A percentile compares a stretch with the other conserved stretches of the same genome.
Evolutionary conservation across 345 rosid species (phyloP).

Genomic region (Camelina sativa): DNA sequence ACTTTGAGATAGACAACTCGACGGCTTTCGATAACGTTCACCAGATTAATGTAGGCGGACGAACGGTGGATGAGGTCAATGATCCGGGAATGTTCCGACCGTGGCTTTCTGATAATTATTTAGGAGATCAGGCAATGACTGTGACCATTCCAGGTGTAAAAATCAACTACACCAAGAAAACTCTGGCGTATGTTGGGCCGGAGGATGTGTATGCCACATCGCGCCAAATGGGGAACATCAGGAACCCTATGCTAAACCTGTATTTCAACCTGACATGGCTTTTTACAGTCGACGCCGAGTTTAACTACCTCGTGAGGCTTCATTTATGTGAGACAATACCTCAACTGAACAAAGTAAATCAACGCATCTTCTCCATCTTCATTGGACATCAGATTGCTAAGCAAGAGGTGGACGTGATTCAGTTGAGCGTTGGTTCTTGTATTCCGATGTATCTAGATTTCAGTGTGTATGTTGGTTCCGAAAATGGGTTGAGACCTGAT

Average conservation of each 20-base stretch:
- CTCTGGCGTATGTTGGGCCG: constrained; percentile 35
- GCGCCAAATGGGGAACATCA: constrained; percentile 10
- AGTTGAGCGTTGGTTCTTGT: constrained; percentile 23
- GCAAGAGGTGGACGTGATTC: constrained; percentile 12
- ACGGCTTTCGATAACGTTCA: constrained; percentile 45
- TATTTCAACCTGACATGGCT: constrained; percentile 42
- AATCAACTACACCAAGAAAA: not conserved
- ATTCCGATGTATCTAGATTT: constrained; percentile 46
- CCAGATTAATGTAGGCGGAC: constrained; percentile 37
- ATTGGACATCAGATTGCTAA: not conserved
- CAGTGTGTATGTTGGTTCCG: not conserved
- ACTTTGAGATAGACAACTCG: not conserved
- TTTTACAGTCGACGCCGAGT: constrained; percentile 43
- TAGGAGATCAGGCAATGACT: too few species aligned
- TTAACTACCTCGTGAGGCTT: constrained; percentile 43
- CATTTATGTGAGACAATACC: constrained; percentile 44
- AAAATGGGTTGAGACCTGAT: not conserved
- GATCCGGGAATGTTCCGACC: constrained; percentile 40
- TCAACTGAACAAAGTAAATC: not conserved
- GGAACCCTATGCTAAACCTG: not conserved
- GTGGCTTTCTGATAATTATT: constrained; percentile 6
- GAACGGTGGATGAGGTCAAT: too few species aligned
- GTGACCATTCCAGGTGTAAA: too few species aligned
- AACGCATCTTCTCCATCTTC: constrained; percentile 34
- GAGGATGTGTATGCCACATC: constrained; percentile 19